A percentile compares a stretch with the other conserved stretches of the same genome.
These are phyloP conservation scores for Ascochyta pisi DNA, from an alignment of 2,329 filamentous ascomycete species.

Conservation along the genomic window DNA sequence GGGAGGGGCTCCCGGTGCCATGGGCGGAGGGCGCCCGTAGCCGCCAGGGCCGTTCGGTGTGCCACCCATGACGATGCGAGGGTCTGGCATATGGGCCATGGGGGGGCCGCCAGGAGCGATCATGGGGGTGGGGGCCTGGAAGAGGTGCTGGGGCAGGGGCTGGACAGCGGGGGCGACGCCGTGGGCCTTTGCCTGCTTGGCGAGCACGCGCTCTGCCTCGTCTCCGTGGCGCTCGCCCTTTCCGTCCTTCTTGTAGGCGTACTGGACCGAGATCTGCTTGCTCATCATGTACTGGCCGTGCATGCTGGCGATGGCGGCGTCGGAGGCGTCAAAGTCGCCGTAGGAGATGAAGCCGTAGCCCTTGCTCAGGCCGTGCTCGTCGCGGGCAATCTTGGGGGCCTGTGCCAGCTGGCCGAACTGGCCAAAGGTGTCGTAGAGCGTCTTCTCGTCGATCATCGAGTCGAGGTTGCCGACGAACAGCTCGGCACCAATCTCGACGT, in stretches of 20 bases:
- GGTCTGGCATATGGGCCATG: conserved; percentile 51
- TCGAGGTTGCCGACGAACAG: conserved; percentile 97
- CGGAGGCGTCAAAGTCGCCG: conserved; percentile 89
- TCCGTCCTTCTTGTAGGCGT: conserved; percentile 99
- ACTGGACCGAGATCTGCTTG: conserved; percentile 95
- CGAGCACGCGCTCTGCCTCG: conserved; percentile 88
- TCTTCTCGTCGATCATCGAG: conserved; percentile 91
- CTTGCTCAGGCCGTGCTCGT: conserved; percentile 87
- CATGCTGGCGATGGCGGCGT: conserved; percentile 90
- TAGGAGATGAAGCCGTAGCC: conserved; percentile 97
- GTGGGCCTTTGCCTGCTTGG: conserved; percentile 90
- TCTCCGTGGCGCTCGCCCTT: conserved; percentile 97
- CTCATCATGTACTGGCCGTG: conserved; percentile 96
- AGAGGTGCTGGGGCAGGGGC: conserved; percentile 75
- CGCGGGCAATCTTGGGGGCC: conserved; percentile 85
- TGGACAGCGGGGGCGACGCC: conserved; percentile 86
- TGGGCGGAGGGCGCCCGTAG: conserved; percentile 35
- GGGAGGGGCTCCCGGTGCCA: conserved; percentile 43
- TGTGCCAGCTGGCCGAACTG: conserved; percentile 87
- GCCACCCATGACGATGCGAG: conserved; percentile 40
- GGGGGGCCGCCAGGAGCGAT: conserved; percentile 42
- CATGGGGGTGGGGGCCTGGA: conserved; percentile 51
- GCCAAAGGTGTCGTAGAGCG: conserved; percentile 92
- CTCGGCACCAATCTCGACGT: conserved; percentile 92
- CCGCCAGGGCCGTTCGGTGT: conserved; percentile 52